Evolutionary conservation across 345 rosid species (phyloP).

Genomic region (Syzygium oleosum): DNA sequence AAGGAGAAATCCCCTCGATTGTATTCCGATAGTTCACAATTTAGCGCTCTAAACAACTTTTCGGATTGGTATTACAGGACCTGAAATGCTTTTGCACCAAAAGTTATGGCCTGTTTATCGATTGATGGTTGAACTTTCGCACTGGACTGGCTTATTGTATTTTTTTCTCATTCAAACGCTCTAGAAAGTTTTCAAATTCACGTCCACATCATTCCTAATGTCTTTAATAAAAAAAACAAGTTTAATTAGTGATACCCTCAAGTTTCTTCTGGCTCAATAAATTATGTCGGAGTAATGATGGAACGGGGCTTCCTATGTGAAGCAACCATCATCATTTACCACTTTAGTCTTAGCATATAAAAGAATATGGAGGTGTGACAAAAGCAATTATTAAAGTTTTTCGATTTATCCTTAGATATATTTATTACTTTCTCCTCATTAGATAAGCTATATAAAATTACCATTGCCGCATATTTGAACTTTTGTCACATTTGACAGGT

Average conservation of each 20-base stretch:
- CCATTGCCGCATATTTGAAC: background rate
- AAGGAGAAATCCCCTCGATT: background rate
- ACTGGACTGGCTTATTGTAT: background rate
- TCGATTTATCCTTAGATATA: background rate
- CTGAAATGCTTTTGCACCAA: background rate
- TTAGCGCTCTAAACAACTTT: background rate
- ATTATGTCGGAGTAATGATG: background rate
- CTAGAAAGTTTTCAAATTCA: background rate
- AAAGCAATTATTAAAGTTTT: background rate
- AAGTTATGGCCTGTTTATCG: background rate
- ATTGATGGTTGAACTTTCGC: background rate
- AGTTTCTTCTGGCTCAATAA: background rate
- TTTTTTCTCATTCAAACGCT: background rate
- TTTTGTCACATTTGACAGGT: background rate
- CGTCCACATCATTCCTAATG: background rate
- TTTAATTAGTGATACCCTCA: background rate
- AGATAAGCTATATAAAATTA: background rate
- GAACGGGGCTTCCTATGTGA: background rate
- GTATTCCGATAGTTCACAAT: background rate
- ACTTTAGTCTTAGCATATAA: background rate
- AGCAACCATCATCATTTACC: background rate
- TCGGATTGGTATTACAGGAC: background rate
- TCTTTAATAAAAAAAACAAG: background rate
- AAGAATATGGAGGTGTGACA: background rate
- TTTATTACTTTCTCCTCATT: background rate